Evolutionary conservation across 805 yeast genomes (phyloP), one percentile per base, ranked within the genome.

Genomic region (Saccharomycopsis sp.): DNA sequence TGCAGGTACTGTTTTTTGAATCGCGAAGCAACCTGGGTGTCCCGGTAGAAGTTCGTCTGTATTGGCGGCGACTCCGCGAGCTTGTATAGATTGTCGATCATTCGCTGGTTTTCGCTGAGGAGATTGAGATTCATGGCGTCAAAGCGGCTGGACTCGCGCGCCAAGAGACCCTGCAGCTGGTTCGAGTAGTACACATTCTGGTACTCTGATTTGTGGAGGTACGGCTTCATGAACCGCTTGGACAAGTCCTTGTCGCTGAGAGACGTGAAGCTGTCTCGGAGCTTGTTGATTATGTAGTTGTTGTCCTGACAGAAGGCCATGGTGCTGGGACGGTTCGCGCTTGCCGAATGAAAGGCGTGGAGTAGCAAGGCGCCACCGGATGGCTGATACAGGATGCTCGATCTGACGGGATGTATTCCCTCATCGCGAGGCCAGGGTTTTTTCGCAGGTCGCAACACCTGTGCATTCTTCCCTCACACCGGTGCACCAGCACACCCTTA

Each of bases 231-330:
- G 3, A 59, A 50, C 24, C 62, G 48, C 34, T 47, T 57, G 15
- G 60, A 41, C 40, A 59, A 34, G 24, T 54, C 57, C 46, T 52
- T 59, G n/a, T 52, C 55, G 20, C 51, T 55, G 9, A 50, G 52
- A 16, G 24, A 16, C 21, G 55, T 18, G 41, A 53, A 59, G 18
- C 47, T 54, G 29, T 56, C 62, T 23, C 62, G 56, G 14, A 59
- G 57, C 55, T 50, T 59, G 24, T 59, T 59, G 16, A 59, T 57
- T 14, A 59, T 57, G 44, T 54, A 59, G 18, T 52, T 57, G 18
- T 50, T 55, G 51, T 59, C 62, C 41, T 59, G 62, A 20, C 57
- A 59, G 44, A 59, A 59, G 16, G 62, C 57, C 62, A 59, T 59
- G 7, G 23, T 24, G 7, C 20, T 14, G 53, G n/a, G n/a, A n/a